Evolutionary conservation across 257 asterid genomes (phyloP).

Genomic region (Cruciata laevipes): DNA sequence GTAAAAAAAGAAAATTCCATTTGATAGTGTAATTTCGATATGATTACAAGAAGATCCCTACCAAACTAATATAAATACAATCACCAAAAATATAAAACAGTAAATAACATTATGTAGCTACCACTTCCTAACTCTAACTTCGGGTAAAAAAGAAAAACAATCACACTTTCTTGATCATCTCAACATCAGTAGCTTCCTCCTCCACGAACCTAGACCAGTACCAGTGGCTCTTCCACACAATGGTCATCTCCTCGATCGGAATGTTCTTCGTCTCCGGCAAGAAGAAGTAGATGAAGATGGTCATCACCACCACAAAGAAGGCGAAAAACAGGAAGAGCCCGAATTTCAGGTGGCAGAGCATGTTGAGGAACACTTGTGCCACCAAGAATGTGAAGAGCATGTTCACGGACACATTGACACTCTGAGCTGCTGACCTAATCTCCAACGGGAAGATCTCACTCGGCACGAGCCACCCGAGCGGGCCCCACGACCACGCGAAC

Average conservation of each 20-base stretch:
- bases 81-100: not conserved
- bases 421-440: constrained; percentile 77
- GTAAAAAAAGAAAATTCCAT: not conserved
- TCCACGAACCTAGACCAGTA: constrained; percentile 58
- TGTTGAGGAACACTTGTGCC: constrained; percentile 58
- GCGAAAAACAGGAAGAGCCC: constrained; percentile 74
- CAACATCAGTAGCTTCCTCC: constrained; percentile 23
- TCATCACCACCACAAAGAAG: constrained; percentile 51
- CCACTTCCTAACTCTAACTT: constrained; percentile 3
- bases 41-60: too few species aligned
- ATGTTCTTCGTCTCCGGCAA: constrained; percentile 83
- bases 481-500: constrained; percentile 93
- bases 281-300: constrained; percentile 44
- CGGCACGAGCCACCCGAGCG: constrained; percentile 81
- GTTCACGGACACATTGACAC: constrained; percentile 65
- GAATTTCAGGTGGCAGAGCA: constrained; percentile 73
- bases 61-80: not conserved
- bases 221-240: constrained; percentile 78
- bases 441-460: constrained; percentile 83
- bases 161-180: constrained; percentile 20
- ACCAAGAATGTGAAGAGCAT: constrained; percentile 60
- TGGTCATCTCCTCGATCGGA: constrained; percentile 71
- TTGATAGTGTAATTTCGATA: not conserved
- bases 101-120: not conserved
- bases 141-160: not conserved